Conservation (phyloP, 2,329 filamentous ascomycete species). For the Colletotrichum filicis region DNA sequence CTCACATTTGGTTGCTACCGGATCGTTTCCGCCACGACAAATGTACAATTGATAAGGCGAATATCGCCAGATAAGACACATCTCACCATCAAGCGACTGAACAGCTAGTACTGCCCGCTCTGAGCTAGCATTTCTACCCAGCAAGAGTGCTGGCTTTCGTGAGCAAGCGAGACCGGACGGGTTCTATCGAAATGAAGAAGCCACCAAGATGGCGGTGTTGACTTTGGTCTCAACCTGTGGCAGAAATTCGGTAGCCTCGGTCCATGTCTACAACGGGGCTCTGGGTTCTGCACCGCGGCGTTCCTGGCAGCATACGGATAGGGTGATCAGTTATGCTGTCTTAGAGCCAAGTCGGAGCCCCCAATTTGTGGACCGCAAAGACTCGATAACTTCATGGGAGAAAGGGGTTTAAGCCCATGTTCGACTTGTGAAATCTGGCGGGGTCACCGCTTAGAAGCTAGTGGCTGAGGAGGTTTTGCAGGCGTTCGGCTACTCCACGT, state of each 20-base stretch:
- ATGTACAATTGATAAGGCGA: conserved; percentile 32
- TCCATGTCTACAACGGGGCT: conserved; percentile 1
- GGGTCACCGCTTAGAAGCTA: conserved; percentile 22
- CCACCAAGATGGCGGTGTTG: conserved; percentile 24
- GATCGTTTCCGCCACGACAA: not conserved
- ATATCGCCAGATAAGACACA: conserved; percentile 22
- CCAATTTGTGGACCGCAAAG: conserved; percentile 6
- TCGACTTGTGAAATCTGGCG: conserved; percentile 10
- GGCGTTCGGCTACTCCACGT: conserved; percentile 24
- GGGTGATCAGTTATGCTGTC: conserved; percentile 21
- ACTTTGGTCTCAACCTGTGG: conserved; percentile 23
- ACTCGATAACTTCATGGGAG: conserved; percentile 26
- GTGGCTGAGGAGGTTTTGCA: conserved; percentile 26
- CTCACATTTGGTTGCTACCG: conserved; percentile 9
- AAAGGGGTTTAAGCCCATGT: not conserved
- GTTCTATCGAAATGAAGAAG: conserved; percentile 14
- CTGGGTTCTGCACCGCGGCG: conserved; percentile 24
- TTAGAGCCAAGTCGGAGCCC: conserved; percentile 14
- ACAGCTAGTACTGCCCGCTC: conserved; percentile 12
- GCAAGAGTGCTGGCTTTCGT: not conserved
- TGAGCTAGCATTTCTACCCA: not conserved
- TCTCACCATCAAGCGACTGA: conserved; percentile 22
- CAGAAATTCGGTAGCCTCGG: conserved; percentile 3
- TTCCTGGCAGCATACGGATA: conserved; percentile 23
- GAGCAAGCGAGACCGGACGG: conserved; percentile 29